Base-by-base conservation (phyloP, 2,329 filamentous ascomycete genomes). In the Claviceps quebecensis region DNA sequence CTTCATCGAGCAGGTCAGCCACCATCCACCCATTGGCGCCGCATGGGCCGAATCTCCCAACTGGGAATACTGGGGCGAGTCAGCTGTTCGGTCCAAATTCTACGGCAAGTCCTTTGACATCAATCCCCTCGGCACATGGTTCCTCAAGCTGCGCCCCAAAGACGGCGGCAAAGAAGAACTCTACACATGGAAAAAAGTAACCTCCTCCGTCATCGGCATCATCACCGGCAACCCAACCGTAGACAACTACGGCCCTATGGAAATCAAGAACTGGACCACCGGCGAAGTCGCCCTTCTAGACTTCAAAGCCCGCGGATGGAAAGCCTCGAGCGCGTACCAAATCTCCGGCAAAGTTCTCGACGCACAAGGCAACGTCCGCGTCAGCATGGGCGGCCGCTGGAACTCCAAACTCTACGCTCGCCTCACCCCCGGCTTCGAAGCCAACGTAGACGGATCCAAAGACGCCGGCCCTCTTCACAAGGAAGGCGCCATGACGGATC, bases 161-260 rank as follows among this genome's bases (percentile, higher is more conserved):
- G 74, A 80, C 3, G 87, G 85, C 3, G 84, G 82, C 9, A 83
- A 85, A 60, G 83, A 86, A 56, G 93, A 98, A 59, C 73, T 96
- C 1, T 98, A 95, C 68, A 96, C 91, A 0, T 98, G 93, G 93
- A 97, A 96, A 70, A 98, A 98, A 71, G 89, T 96, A 17, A 97
- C 90, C 1, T 93, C 89, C 1, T 94, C 90, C 1, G 93, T 98
- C n/a, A 83, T 97, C 54, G 93, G 93, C 53, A 98, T 98, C 67
- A 96, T 98, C 61, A 97, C 91, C 0, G 93, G 93, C 47, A 95
- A 87, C 59, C 93, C 93, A 0, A 87, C 86, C 0, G 87, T 98
- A n/a, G 93, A 98, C 70, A 96, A 98, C 67, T 97, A 97, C 65
- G 93, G 93, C 1, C 76, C 84, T 0, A 97, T 98, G 87, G 89